phyloP scores from a whole-genome alignment of 164 flowering plant genomes.

The Taxillus chinensis region DNA sequence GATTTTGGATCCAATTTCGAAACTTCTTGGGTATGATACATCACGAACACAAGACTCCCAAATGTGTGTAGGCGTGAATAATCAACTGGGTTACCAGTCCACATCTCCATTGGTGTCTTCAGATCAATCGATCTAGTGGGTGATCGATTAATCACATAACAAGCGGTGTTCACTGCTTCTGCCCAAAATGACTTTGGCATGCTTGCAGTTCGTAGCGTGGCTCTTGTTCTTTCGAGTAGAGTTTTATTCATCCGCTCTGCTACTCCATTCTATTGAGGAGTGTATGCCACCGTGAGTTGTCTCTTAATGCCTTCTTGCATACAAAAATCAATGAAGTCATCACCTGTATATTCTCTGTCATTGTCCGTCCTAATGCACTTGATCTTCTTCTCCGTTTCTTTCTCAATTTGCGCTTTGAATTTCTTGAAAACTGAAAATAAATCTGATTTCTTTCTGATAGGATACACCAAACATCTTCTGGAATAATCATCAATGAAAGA shows the following conservation, averaged over 20 bases:
- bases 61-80: slow-evolving; percentile 8
- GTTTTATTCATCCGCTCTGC: slow-evolving; percentile 15
- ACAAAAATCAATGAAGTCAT: slow-evolving; percentile 5
- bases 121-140: slow-evolving; percentile 10
- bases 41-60: slow-evolving; percentile 7
- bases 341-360: slow-evolving; percentile 9
- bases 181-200: background rate
- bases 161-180: slow-evolving; percentile 9
- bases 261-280: slow-evolving; percentile 14
- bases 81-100: background rate
- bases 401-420: slow-evolving; percentile 9
- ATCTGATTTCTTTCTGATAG: slow-evolving; percentile 7
- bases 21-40: slow-evolving; percentile 17
- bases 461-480: slow-evolving; percentile 1
- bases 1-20: slow-evolving; percentile 19
- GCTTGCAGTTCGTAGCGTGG: slow-evolving; percentile 3
- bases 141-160: slow-evolving; percentile 8
- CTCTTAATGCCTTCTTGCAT: slow-evolving; percentile 11
- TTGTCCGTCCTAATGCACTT: slow-evolving; percentile 10
- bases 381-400: slow-evolving; percentile 9
- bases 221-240: slow-evolving; percentile 7
- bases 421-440: slow-evolving; percentile 7
- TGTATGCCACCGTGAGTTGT: slow-evolving; percentile 8
- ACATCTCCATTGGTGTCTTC: slow-evolving; percentile 9
- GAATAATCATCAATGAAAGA: background rate